Base-by-base conservation (phyloP, 495 filamentous ascomycete genomes). In the Penicillium mononematosum region DNA sequence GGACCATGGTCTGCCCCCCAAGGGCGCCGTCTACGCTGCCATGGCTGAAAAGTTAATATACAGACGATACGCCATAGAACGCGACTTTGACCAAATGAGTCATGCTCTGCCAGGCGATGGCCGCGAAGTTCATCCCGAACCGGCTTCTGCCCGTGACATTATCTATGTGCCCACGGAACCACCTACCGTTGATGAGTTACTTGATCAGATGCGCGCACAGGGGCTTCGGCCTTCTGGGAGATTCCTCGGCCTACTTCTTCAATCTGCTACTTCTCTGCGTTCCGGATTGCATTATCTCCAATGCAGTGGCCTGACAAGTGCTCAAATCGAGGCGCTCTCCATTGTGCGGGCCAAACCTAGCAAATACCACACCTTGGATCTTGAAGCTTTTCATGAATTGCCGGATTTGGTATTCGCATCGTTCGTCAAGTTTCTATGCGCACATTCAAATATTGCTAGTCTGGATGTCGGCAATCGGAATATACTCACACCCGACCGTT, bases 41-140 rank as follows among this genome's bases (percentile, higher is more conserved):
- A 87, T 89, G 78, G 79, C 83, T 29, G 75, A 80, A 55, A 89
- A 87, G 57, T 58, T 89, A 8, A 65, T 83, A 14, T 76, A 74
- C 20, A 60, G 73, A 50, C 58, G 69, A 65, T 64, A 72, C 60
- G 48, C 66, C 47, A 39, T 59, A 29, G 46, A 68, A 58, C 61
- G 29, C 45, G 27, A 53, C 10, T 62, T 61, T 34, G 56, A 71
- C 49, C 49, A 65, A 11, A 55, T 31, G 39, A 68, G 66, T 43
- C 50, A 61, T 19, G 57, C 73, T 50, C 60, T 87, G 11, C 80
- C 87, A 1, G 87, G 87, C 2, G 87, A 90, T 66, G 77, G 74
- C 3, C 76, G 68, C 51, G 86, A 89, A 65, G 73, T 84, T 25
- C 70, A 77, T 36, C 70, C 82, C 1, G 78, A 81, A 48, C 82